Evolutionary conservation across 768 basidiomycete genomes (phyloP).

Genomic region (Panellus pusillus): DNA sequence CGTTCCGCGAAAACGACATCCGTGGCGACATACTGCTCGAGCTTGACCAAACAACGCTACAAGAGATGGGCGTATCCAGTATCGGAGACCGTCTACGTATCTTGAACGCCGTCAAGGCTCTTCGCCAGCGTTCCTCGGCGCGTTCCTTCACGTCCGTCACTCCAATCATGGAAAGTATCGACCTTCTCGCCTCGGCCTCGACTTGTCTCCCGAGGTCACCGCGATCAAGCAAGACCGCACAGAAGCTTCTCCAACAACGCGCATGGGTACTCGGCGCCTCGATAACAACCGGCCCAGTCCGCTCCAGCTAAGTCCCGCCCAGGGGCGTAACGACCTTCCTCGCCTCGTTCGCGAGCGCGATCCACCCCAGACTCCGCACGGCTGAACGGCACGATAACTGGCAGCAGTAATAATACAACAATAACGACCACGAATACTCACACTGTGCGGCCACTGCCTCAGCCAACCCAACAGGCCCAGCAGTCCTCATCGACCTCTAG

Average conservation of each 20-base stretch:
- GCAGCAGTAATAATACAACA: conserved; percentile 1
- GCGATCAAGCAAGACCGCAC: conserved; percentile 16
- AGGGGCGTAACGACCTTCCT: conserved; percentile 64
- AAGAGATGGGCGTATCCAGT: conserved; percentile 87
- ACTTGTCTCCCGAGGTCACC: conserved; percentile 14
- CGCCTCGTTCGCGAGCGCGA: conserved; percentile 63
- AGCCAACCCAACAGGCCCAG: conserved; percentile 38
- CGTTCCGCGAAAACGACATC: conserved; percentile 87
- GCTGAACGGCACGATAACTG: conserved; percentile 26
- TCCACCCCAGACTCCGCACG: conserved; percentile 56
- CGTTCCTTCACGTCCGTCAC: conserved; percentile 16
- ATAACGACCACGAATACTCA: conserved; percentile 14
- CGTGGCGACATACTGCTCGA: conserved; percentile 90
- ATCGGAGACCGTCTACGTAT: conserved; percentile 93
- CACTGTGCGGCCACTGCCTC: conserved; percentile 49
- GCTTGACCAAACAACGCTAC: conserved; percentile 81
- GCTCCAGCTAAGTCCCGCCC: conserved; percentile 62
- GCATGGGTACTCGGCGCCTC: conserved; percentile 44
- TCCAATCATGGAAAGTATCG: conserved; percentile 14
- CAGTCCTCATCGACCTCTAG: conserved; percentile 32
- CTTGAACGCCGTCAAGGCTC: conserved; percentile 75
- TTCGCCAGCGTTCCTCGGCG: conserved; percentile 59
- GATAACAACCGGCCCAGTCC: conserved; percentile 77
- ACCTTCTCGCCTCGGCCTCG: conserved; percentile 20
- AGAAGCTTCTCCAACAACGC: conserved; percentile 31